These are phyloP conservation scores for Ustilago esculenta DNA, from an alignment of 1,284 basidiomycete species.

Conservation along the genomic window DNA sequence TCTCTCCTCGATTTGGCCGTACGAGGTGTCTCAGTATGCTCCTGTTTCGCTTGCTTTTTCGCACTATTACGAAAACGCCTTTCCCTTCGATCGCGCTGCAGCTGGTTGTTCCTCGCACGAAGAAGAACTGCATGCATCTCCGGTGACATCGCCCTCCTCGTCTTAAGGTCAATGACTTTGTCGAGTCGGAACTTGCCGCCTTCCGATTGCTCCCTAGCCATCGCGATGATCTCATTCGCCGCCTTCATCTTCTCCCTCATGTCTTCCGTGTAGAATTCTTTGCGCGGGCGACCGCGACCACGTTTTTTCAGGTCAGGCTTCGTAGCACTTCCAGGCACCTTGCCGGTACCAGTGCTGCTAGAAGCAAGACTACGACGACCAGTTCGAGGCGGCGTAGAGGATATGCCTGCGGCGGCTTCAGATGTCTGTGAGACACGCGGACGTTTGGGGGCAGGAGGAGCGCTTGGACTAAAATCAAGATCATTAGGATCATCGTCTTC, in stretches of 20 bases:
- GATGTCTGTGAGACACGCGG: slow-evolving; percentile 1
- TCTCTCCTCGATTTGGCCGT: neutral
- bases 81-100: slow-evolving; percentile 13
- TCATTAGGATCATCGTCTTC: slow-evolving; percentile 32
- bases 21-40: too few species aligned
- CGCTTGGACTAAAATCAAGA: slow-evolving; percentile 20
- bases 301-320: slow-evolving; percentile 1
- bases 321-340: slow-evolving; percentile 16
- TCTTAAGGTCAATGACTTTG: slow-evolving; percentile 12
- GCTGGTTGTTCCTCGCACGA: slow-evolving; percentile 15
- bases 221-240: slow-evolving; percentile 19
- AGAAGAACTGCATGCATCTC: slow-evolving; percentile 16
- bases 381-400: neutral
- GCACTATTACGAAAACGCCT: too few species aligned
- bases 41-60: too few species aligned
- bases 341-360: slow-evolving; percentile 15
- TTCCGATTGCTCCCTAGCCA: neutral
- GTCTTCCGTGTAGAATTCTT: slow-evolving; percentile 13
- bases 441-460: neutral
- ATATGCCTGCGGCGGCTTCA: neutral
- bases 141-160: slow-evolving; percentile 2
- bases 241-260: slow-evolving; percentile 18
- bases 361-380: slow-evolving; percentile 9
- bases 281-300: slow-evolving; percentile 23
- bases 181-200: neutral